Evolutionary conservation across 805 yeast species (phyloP).

Genomic region (Metschnikowia arizonensis): DNA sequence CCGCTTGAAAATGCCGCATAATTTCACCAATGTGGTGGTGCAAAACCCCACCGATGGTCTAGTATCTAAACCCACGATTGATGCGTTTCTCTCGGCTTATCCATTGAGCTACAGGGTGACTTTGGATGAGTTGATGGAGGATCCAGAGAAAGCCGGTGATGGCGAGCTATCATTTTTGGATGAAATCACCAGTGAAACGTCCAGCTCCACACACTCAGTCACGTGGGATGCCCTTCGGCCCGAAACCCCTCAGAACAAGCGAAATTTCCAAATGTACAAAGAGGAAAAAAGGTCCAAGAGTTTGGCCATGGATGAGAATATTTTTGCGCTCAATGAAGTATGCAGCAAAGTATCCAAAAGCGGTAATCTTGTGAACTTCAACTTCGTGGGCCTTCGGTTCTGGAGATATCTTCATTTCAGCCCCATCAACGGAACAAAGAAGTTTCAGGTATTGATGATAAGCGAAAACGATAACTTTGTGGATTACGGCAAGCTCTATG

Average conservation of each 20-base stretch:
- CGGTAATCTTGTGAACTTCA: slow-evolving; percentile 42
- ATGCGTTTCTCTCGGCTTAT: slow-evolving; percentile 23
- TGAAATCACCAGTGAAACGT: slow-evolving; percentile 28
- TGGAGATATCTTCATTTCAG: slow-evolving; percentile 58
- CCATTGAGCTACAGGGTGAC: slow-evolving; percentile 31
- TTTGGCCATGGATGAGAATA: slow-evolving; percentile 17
- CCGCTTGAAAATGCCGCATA: slow-evolving; percentile 13
- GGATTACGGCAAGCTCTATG: slow-evolving; percentile 19
- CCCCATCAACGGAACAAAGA: slow-evolving; percentile 48
- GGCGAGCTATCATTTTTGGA: slow-evolving; percentile 36
- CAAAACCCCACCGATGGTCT: slow-evolving; percentile 15
- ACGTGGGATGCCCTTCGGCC: slow-evolving; percentile 34
- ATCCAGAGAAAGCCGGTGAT: slow-evolving; percentile 21
- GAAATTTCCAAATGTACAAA: slow-evolving; percentile 21
- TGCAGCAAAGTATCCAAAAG: slow-evolving; percentile 33
- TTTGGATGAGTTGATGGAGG: slow-evolving; percentile 34
- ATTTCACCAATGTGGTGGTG: slow-evolving; percentile 7
- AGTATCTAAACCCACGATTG: slow-evolving; percentile 19
- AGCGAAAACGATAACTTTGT: slow-evolving; percentile 21
- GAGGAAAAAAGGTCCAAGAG: slow-evolving; percentile 8
- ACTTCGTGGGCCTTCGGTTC: slow-evolving; percentile 42
- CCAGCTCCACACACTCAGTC: neutral
- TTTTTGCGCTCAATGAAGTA: slow-evolving; percentile 23
- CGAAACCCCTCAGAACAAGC: slow-evolving; percentile 14
- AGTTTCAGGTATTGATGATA: slow-evolving; percentile 50